These are phyloP conservation scores for Microsporum canis DNA, from an alignment of 2,329 filamentous ascomycete genomes.

Conservation along the genomic window DNA sequence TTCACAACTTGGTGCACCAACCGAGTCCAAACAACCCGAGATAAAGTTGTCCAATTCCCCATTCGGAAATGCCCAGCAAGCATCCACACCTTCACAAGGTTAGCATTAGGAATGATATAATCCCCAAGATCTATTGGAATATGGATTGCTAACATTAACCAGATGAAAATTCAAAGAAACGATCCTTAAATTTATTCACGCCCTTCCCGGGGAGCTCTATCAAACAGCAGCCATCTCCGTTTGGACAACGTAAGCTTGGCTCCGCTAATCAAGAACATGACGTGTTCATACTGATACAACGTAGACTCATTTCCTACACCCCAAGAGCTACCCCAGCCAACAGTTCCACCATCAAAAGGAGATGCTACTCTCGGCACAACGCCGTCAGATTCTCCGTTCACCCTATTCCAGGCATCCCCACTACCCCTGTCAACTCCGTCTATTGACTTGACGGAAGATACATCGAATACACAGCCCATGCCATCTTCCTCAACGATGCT, in stretches of 20 bases:
- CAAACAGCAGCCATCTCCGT: not conserved
- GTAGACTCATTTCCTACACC: not conserved
- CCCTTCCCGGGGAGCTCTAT: not conserved
- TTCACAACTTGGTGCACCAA: not conserved
- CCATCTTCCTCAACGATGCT: not conserved
- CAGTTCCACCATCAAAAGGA: not conserved
- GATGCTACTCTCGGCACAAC: not conserved
- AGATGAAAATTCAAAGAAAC: not conserved
- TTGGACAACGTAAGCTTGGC: not conserved
- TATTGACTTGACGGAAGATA: not conserved
- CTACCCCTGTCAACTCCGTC: not conserved
- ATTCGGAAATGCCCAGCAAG: not conserved
- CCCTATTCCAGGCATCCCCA: not conserved
- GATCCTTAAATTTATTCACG: not conserved
- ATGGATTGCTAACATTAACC: not conserved
- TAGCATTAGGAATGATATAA: not conserved
- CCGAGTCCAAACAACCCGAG: not conserved
- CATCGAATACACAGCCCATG: not conserved
- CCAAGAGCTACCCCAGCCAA: not conserved
- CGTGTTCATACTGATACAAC: not conserved
- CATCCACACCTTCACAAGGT: not conserved
- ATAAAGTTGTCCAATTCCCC: not conserved
- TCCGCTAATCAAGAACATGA: not conserved
- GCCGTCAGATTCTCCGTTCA: not conserved
- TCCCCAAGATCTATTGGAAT: not conserved